Conservation (phyloP, 129 eudicot species). For the Helianthus tuberosus region DNA sequence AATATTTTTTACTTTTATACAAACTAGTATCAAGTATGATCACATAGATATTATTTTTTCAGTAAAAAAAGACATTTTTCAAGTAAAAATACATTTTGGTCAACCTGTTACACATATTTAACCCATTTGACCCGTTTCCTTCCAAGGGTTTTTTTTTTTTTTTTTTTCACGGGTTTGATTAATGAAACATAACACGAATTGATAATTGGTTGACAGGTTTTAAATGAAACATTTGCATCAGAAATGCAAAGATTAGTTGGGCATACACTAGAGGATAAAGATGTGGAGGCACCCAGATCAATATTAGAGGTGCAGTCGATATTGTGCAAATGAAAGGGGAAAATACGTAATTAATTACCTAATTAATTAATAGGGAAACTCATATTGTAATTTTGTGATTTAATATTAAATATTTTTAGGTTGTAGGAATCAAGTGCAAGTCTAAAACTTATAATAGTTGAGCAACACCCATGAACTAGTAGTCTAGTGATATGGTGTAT, state of each 20-base stretch:
- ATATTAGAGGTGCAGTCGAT: conserved; percentile 64
- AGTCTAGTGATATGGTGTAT: too few species aligned
- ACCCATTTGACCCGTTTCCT: background rate
- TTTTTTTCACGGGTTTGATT: background rate
- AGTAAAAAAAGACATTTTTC: too few species aligned
- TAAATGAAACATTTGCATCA: conserved; percentile 70
- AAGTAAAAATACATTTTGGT: background rate
- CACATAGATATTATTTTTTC: background rate
- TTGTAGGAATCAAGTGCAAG: conserved; percentile 4
- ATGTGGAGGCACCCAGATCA: conserved; percentile 67
- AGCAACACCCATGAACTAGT: too few species aligned
- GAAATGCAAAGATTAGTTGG: conserved; percentile 68
- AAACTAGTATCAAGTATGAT: background rate
- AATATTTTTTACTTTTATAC: background rate
- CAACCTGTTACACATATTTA: background rate
- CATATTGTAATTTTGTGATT: background rate
- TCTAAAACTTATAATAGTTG: background rate
- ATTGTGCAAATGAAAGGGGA: conserved; percentile 60
- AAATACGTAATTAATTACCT: background rate
- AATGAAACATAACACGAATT: background rate
- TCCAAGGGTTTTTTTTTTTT: background rate
- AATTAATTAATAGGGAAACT: conserved; percentile 27
- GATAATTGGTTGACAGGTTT: conserved; percentile 46
- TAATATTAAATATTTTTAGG: background rate
- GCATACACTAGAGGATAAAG: conserved; percentile 54